These are phyloP conservation scores for Trypanosoma vivax DNA, from an alignment of 208 protist species.

Conservation along the genomic window DNA sequence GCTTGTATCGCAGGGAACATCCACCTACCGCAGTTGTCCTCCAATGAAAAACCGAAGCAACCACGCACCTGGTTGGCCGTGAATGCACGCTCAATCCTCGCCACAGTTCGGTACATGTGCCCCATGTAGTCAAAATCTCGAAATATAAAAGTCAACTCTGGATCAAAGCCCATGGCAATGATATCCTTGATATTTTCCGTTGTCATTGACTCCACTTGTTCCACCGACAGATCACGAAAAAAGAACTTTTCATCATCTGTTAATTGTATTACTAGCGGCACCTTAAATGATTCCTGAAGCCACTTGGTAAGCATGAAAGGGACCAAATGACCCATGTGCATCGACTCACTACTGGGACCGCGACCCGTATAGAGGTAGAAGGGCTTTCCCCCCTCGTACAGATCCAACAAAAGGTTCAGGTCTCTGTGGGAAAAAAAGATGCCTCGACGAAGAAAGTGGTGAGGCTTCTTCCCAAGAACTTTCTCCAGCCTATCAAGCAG, in stretches of 20 bases:
- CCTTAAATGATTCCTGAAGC: constrained; percentile 99
- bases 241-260: constrained; percentile 99
- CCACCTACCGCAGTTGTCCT: constrained; percentile 95
- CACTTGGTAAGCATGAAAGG: constrained; percentile 99
- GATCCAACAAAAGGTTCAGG: constrained; percentile 95
- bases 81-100: constrained; percentile 92
- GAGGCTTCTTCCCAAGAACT: constrained; percentile 78
- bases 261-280: constrained; percentile 99
- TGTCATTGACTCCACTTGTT: constrained; percentile 90
- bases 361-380: constrained; percentile 99
- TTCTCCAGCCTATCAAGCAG: constrained; percentile 85
- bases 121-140: constrained; percentile 97
- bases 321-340: constrained; percentile 99
- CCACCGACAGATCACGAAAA: constrained; percentile 95
- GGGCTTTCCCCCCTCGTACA: constrained; percentile 93
- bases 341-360: constrained; percentile 95
- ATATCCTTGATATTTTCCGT: constrained; percentile 99
- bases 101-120: constrained; percentile 95
- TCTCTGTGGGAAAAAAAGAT: constrained; percentile 99
- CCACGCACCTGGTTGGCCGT: constrained; percentile 92
- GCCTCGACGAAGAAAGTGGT: constrained; percentile 87
- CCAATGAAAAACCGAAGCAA: constrained; percentile 96
- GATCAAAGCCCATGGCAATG: constrained; percentile 99
- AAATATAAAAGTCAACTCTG: constrained; percentile 99
- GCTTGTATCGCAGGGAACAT: constrained; percentile 98